Evolutionary conservation across 805 yeast genomes (phyloP), one percentile per base, ranked within the genome.

Genomic region (Novakomyces olei): DNA sequence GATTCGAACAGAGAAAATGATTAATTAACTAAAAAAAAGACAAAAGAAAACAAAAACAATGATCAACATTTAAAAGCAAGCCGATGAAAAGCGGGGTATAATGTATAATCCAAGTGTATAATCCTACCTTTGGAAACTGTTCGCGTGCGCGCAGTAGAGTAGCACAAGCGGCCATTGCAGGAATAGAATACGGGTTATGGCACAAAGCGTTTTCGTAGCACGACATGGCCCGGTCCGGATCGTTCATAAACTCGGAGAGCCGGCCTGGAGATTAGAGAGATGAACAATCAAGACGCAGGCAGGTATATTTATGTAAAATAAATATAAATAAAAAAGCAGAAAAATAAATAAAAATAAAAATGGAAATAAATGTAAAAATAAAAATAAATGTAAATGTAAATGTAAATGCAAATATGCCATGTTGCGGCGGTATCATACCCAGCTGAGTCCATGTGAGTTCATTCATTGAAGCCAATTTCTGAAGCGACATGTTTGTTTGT

Each of bases 221-320:
- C 42, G 70, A 69, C 25, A 80, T 72, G 4, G 96, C 96, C 42
- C 79, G 68, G 42, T 83, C 94, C 34, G 70, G 72, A 46, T 83
- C 92, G 15, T 85, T 91, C 37, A 88, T 58, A 32, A 79, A 61
- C 50, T 85, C 95, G 15, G 96, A 94, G 40, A 81, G 62, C 5
- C 79, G 67, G 15, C 94, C 94, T 35, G 80, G 69, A 14, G 91
- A 81, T 30, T 77, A 57, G 94, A 94, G 81, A 3, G 93, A 75
- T 15, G n/a, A 14, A 15, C 14, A 8, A 19, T 20, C 12, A 26
- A 20, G 4, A 23, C 30, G 4, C n/a, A 14, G 5, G n/a, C 12
- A 9, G 16, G n/a, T 20, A 14, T 19, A 18, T 15, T 15, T 12
- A 30, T 26, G 25, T 10, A 22, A n/a, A n/a, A n/a, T n/a, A n/a